Conservation (phyloP, 768 basidiomycete species). For the Podaxis pistillaris region DNA sequence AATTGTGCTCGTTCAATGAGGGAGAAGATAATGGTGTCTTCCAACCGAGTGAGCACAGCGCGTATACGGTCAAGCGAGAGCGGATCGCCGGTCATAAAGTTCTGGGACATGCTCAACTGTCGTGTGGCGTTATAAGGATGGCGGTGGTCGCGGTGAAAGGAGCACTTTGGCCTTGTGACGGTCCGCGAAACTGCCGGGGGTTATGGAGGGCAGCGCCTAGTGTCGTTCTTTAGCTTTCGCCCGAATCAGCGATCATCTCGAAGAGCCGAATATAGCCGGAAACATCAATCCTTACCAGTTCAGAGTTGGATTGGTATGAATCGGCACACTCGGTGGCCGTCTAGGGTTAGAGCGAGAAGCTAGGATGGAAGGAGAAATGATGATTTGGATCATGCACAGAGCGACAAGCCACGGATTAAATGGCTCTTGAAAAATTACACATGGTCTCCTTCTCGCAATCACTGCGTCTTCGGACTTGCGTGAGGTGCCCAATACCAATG, state of each 20-base stretch:
- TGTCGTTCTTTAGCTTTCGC: background rate
- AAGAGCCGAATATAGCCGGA: slow-evolving; percentile 7
- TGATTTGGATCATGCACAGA: background rate
- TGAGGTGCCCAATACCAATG: background rate
- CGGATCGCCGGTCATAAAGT: slow-evolving; percentile 76
- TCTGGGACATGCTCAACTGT: slow-evolving; percentile 41
- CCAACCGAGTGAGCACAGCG: slow-evolving; percentile 81
- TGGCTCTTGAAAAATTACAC: background rate
- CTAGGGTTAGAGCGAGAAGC: background rate
- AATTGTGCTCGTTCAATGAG: slow-evolving; percentile 98
- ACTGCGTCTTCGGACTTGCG: background rate
- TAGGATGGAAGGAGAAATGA: background rate
- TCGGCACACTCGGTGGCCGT: background rate
- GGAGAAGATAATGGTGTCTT: slow-evolving; percentile 98
- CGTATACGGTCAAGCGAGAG: slow-evolving; percentile 88
- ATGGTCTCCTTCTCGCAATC: background rate
- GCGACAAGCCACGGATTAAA: background rate
- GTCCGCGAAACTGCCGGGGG: background rate
- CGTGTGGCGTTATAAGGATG: background rate
- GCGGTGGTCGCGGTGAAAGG: background rate
- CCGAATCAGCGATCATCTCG: slow-evolving; percentile 9
- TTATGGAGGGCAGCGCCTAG: background rate
- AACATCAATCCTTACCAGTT: background rate
- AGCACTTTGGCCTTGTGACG: background rate
- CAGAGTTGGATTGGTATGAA: background rate